These are phyloP conservation scores for Fusarium sp. DNA, from an alignment of 2,329 filamentous ascomycete genomes.

Conservation along the genomic window DNA sequence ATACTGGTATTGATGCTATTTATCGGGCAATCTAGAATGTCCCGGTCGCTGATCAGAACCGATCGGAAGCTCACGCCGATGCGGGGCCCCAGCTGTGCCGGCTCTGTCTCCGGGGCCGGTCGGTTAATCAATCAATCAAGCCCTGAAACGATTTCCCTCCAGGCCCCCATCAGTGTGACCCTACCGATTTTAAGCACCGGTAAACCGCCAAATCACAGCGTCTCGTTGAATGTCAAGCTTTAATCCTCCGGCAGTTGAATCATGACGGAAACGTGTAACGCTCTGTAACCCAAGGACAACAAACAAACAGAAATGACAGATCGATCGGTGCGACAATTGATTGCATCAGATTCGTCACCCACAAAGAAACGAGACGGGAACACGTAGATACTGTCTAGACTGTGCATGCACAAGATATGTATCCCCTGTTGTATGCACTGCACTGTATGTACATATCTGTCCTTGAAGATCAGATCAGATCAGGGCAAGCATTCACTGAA, in stretches of 20 bases:
- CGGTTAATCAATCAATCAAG: neutral
- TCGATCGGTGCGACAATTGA: constrained; percentile 4
- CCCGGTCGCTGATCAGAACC: neutral
- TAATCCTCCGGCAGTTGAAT: constrained; percentile 18
- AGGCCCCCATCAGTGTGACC: neutral
- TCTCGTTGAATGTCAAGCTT: neutral
- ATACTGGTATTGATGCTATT: neutral
- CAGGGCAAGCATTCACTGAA: neutral
- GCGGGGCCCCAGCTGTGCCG: neutral
- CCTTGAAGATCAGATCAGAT: neutral
- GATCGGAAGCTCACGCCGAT: neutral
- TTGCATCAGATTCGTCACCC: neutral
- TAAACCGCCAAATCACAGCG: neutral
- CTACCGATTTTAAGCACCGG: neutral
- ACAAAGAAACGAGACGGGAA: neutral
- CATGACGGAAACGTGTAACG: neutral
- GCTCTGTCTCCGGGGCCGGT: neutral
- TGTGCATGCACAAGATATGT: too few relatives aligned
- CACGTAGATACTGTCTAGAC: neutral
- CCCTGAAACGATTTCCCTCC: neutral
- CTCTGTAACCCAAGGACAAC: neutral
- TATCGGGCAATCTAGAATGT: neutral
- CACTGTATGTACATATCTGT: neutral
- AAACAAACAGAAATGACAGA: neutral
- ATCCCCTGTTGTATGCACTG: too few relatives aligned